Conservation (phyloP, 106 monocot genomes). For the Allium fistulosum region DNA sequence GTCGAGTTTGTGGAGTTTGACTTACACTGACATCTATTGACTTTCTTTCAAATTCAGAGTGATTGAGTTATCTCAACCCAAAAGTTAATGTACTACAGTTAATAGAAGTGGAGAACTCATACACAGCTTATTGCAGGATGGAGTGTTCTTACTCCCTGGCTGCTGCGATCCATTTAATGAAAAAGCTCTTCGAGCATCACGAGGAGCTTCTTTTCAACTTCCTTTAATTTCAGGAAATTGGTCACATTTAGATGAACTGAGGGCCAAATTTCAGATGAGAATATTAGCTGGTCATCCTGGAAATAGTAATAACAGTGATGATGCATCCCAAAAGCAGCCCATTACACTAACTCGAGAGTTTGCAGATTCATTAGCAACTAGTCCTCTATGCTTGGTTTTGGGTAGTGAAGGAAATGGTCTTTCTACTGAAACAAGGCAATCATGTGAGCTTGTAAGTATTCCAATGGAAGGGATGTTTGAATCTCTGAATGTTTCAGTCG, state of each 20-base stretch:
- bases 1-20: too few relatives aligned
- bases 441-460: slow-evolving; percentile 69
- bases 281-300: slow-evolving; percentile 80
- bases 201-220: slow-evolving; percentile 92
- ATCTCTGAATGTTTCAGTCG: slow-evolving; percentile 95
- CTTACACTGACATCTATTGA: too few relatives aligned
- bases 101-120: too few relatives aligned
- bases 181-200: slow-evolving; percentile 80
- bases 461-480: slow-evolving; percentile 82
- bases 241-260: slow-evolving; percentile 46
- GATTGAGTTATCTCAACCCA: too few relatives aligned
- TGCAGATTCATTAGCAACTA: slow-evolving; percentile 27
- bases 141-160: slow-evolving; percentile 68
- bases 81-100: too few relatives aligned
- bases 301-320: slow-evolving; percentile 7
- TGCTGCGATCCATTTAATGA: slow-evolving; percentile 99
- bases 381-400: slow-evolving; percentile 65
- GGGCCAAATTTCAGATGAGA: slow-evolving; percentile 40
- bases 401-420: slow-evolving; percentile 91
- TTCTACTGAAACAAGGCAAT: slow-evolving; percentile 34
- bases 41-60: too few relatives aligned
- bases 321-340: slow-evolving; percentile 8
- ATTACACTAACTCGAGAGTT: slow-evolving; percentile 31
- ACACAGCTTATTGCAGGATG: slow-evolving; percentile 43
- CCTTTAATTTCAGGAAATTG: slow-evolving; percentile 65